phyloP scores from a whole-genome alignment of 495 filamentous ascomycete species.

The Penicillium verhagenii region DNA sequence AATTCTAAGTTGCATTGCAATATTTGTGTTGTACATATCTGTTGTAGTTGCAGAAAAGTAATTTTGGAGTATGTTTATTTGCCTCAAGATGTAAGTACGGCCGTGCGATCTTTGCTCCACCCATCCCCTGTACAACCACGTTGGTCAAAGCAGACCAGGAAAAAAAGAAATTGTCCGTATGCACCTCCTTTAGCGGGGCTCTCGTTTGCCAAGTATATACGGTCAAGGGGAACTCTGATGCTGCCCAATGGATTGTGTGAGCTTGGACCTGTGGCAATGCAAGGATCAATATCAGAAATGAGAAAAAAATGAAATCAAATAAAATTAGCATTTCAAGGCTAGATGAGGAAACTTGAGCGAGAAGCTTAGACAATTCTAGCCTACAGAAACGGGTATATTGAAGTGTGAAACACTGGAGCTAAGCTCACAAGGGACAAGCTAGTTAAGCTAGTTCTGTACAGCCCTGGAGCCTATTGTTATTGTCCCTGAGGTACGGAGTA shows the following conservation, averaged over 20 bases:
- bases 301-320: too few species aligned
- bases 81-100: too few species aligned
- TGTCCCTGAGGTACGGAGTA: too few species aligned
- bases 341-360: neutral
- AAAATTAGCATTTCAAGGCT: too few species aligned
- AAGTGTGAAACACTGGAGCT: neutral
- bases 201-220: neutral
- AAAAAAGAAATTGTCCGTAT: too few species aligned
- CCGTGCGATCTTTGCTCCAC: neutral
- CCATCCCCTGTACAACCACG: neutral
- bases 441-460: neutral
- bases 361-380: too few species aligned
- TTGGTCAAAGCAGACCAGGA: neutral
- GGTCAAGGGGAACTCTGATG: neutral
- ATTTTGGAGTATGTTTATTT: too few species aligned
- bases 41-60: too few species aligned
- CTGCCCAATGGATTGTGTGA: neutral
- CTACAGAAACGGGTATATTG: neutral
- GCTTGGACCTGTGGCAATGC: neutral
- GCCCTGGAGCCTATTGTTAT: too few species aligned
- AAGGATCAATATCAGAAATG: neutral
- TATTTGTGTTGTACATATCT: too few species aligned
- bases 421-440: neutral
- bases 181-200: neutral
- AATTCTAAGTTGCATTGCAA: too few species aligned